Conservation (phyloP, 2,329 filamentous ascomycete species). For the Exophiala aquamarina region DNA sequence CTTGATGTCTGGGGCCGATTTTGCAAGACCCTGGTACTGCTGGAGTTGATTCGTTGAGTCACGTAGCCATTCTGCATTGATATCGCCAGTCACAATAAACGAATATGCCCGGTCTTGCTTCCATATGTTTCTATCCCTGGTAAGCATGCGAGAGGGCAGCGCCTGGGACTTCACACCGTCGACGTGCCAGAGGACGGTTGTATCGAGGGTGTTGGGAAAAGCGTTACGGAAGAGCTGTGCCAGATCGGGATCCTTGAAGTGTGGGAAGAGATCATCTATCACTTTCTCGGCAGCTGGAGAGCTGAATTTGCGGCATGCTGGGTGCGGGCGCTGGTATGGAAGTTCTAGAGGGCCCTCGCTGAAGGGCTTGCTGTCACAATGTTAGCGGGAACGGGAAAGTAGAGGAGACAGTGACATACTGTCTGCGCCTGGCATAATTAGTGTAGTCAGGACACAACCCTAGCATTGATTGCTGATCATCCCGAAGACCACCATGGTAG, state of each 20-base stretch:
- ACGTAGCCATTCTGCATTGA: constrained; percentile 88
- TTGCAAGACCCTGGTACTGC: constrained; percentile 83
- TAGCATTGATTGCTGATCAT: constrained; percentile 17
- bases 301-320: constrained; percentile 82
- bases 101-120: constrained; percentile 69
- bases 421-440: constrained; percentile 28
- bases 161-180: constrained; percentile 50
- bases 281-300: constrained; percentile 85
- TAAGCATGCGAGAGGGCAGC: constrained; percentile 37
- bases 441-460: constrained; percentile 32
- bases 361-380: constrained; percentile 63
- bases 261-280: constrained; percentile 76
- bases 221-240: constrained; percentile 93
- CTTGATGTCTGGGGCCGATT: constrained; percentile 74
- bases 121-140: constrained; percentile 65
- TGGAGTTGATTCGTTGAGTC: constrained; percentile 89
- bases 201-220: constrained; percentile 89
- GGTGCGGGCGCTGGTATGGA: constrained; percentile 81
- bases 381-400: constrained; percentile 4
- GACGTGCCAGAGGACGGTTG: constrained; percentile 84
- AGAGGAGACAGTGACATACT: constrained; percentile 16
- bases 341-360: constrained; percentile 77
- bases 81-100: constrained; percentile 91
- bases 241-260: constrained; percentile 81
- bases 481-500: constrained; percentile 4